phyloP scores from a whole-genome alignment of 1,284 basidiomycete species.

The Coniophora puteana region DNA sequence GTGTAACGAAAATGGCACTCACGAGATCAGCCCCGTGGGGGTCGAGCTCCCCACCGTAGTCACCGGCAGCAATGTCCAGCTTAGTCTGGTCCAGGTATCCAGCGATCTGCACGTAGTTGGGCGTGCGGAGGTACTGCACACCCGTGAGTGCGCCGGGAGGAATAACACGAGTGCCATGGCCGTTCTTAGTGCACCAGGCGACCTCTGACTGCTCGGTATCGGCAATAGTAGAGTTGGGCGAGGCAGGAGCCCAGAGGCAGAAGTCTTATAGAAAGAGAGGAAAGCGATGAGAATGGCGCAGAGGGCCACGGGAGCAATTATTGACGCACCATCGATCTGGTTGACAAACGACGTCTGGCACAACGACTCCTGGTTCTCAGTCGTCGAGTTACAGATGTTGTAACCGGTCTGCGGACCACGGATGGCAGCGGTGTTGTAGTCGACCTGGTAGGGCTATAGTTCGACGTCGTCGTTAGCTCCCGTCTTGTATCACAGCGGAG shows the following conservation, averaged over 20 bases:
- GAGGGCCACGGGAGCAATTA: neutral
- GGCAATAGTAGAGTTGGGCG: conserved; percentile 35
- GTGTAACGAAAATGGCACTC: conserved; percentile 11
- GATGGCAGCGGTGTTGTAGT: conserved; percentile 42
- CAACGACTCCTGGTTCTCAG: conserved; percentile 34
- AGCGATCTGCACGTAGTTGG: conserved; percentile 59
- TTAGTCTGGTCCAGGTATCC: conserved; percentile 61
- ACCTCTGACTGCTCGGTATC: conserved; percentile 57
- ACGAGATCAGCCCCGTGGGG: conserved; percentile 60
- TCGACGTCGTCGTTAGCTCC: too few relatives aligned
- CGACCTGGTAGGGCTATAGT: conserved; percentile 33
- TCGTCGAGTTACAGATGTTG: conserved; percentile 48
- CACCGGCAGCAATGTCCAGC: conserved; percentile 49
- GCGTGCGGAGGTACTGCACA: conserved; percentile 54
- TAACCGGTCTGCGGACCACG: conserved; percentile 38
- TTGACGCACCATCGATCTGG: conserved; percentile 24
- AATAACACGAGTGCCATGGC: conserved; percentile 55
- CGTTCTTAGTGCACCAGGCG: conserved; percentile 58
- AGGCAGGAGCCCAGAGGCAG: conserved; percentile 36
- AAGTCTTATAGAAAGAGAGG: conserved; percentile 26
- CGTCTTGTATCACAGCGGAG: neutral
- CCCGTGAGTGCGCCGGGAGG: conserved; percentile 46
- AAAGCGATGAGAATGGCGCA: neutral
- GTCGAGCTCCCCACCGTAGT: conserved; percentile 72
- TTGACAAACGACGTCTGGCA: conserved; percentile 41